Conservation (phyloP, 2,329 filamentous ascomycete genomes). For the Ophiostoma pallidulum region DNA sequence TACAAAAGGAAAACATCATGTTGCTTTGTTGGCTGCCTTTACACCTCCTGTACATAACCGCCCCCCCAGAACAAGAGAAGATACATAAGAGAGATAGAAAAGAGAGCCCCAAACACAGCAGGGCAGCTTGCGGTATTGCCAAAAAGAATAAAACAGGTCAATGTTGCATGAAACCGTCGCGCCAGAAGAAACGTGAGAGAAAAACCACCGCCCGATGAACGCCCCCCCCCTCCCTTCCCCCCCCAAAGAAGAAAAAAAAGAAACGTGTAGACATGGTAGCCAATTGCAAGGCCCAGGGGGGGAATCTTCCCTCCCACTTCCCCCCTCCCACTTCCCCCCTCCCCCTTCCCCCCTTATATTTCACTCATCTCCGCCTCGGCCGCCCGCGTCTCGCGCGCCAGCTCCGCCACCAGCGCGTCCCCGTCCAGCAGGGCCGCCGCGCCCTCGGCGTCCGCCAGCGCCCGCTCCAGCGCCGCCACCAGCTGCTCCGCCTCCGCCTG, state of each 20-base stretch:
- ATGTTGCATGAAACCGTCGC: no score
- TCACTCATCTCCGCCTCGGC: slow-evolving; percentile 32
- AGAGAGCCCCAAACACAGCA: neutral
- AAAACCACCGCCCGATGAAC: no score
- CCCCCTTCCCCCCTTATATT: neutral
- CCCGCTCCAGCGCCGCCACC: slow-evolving; percentile 38
- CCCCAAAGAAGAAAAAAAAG: neutral
- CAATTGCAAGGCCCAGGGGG: no score
- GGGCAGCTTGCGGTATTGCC: no score
- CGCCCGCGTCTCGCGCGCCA: slow-evolving; percentile 40
- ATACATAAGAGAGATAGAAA: no score
- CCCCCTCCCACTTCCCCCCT: neutral
- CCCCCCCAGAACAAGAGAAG: no score
- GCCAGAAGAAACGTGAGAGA: no score
- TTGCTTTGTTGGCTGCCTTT: neutral
- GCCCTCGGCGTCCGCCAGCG: slow-evolving; percentile 44
- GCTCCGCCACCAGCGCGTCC: slow-evolving; percentile 32
- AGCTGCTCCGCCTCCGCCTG: slow-evolving; percentile 45
- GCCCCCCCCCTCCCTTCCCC: no score
- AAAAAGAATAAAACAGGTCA: no score
- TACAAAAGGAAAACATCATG: no score
- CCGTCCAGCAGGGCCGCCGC: slow-evolving; percentile 40
- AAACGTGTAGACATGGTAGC: neutral
- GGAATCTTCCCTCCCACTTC: neutral
- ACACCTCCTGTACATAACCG: neutral